A percentile compares a stretch with the other conserved stretches of the same genome.
These are phyloP conservation scores for Zanthoxylum bungeanum DNA, from an alignment of 345 rosid species.

Conservation along the genomic window DNA sequence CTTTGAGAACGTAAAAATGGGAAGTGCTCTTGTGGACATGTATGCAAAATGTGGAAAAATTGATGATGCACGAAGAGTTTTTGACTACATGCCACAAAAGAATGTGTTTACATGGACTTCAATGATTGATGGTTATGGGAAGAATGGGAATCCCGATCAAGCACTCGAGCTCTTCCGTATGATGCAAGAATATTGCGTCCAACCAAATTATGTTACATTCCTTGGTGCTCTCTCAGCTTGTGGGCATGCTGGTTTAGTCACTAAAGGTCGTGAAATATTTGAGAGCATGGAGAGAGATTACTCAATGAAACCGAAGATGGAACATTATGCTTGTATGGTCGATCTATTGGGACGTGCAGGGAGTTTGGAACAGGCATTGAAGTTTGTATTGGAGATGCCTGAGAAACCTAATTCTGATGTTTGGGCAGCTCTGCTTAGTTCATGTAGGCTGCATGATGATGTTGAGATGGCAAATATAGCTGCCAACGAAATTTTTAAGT, in stretches of 20 bases:
- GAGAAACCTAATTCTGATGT: slow-evolving; percentile 77
- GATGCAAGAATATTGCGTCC: slow-evolving; percentile 46
- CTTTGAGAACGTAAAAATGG: slow-evolving; percentile 54
- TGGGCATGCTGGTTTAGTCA: slow-evolving; percentile 76
- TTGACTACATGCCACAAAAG: slow-evolving; percentile 57
- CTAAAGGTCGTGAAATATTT: slow-evolving; percentile 65
- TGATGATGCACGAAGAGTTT: slow-evolving; percentile 56
- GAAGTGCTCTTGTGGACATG: slow-evolving; percentile 92
- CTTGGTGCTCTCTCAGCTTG: slow-evolving; percentile 88
- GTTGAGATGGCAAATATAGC: slow-evolving; percentile 64
- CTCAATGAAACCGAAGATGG: slow-evolving; percentile 69
- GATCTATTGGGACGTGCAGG: slow-evolving; percentile 90
- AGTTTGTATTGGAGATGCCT: slow-evolving; percentile 56
- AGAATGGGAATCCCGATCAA: slow-evolving; percentile 67
- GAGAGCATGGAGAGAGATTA: slow-evolving; percentile 75
- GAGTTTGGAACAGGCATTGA: slow-evolving; percentile 57
- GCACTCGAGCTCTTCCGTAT: slow-evolving; percentile 63
- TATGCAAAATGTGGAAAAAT: slow-evolving; percentile 79
- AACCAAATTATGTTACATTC: slow-evolving; percentile 79
- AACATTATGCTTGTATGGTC: slow-evolving; percentile 92
- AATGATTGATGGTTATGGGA: slow-evolving; percentile 95
- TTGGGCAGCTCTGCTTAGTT: slow-evolving; percentile 88
- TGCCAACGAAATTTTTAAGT: slow-evolving; percentile 69
- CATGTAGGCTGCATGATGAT: slow-evolving; percentile 64
- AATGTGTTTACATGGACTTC: slow-evolving; percentile 95